Percentiles rank a stretch among this genome's conserved stretches.
Conservation (phyloP, 495 filamentous ascomycete genomes). For the Letharia columbiana region DNA sequence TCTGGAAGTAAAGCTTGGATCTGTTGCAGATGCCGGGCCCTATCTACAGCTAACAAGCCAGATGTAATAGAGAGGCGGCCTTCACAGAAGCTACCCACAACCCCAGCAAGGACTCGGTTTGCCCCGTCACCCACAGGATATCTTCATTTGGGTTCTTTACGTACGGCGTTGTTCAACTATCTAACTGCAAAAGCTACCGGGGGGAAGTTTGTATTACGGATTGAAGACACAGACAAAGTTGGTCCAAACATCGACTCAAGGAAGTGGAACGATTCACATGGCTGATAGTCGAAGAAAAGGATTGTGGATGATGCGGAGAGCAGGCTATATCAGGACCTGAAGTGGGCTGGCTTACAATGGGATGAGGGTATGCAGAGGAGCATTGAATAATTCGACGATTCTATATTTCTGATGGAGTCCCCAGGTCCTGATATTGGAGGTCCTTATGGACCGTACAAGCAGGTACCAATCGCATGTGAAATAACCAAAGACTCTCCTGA, state of each 20-base stretch:
- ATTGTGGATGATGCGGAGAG: slow-evolving; percentile 71
- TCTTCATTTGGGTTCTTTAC: slow-evolving; percentile 80
- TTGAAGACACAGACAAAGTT: slow-evolving; percentile 96
- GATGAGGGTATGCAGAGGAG: slow-evolving; percentile 64
- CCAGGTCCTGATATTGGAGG: slow-evolving; percentile 72
- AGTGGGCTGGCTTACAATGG: slow-evolving; percentile 87
- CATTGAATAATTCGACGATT: neutral
- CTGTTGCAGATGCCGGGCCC: slow-evolving; percentile 35
- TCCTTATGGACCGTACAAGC: slow-evolving; percentile 75
- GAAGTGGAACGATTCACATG: slow-evolving; percentile 13
- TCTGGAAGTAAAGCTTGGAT: slow-evolving; percentile 27
- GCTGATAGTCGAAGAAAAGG: slow-evolving; percentile 54
- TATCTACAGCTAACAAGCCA: slow-evolving; percentile 28
- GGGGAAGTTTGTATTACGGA: slow-evolving; percentile 84
- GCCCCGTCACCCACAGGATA: slow-evolving; percentile 93
- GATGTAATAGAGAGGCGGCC: slow-evolving; percentile 27
- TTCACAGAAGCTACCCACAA: slow-evolving; percentile 41
- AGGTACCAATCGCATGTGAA: slow-evolving; percentile 40
- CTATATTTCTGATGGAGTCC: slow-evolving; percentile 1
- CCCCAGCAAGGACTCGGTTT: slow-evolving; percentile 81
- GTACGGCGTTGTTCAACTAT: slow-evolving; percentile 90
- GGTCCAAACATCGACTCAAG: slow-evolving; percentile 17
- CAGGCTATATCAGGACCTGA: slow-evolving; percentile 64
- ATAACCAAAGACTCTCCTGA: slow-evolving; percentile 20
- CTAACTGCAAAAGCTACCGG: slow-evolving; percentile 77